Evolutionary conservation across 2,329 filamentous ascomycete genomes (phyloP).

Genomic region (Alternaria sp.): DNA sequence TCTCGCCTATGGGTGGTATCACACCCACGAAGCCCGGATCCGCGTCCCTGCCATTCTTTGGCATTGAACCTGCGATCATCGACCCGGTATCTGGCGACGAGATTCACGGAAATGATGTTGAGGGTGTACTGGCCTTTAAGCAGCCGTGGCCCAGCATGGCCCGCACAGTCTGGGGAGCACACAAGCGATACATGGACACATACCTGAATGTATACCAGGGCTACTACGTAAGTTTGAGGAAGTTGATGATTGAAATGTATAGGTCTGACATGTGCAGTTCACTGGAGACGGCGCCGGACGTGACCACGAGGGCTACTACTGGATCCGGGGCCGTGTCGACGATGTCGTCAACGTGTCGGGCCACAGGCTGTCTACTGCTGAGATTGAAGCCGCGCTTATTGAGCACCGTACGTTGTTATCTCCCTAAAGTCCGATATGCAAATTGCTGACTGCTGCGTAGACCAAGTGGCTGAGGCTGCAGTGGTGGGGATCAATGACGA

Average conservation of each 20-base stretch:
- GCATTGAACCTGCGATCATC: constrained; percentile 96
- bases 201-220: constrained; percentile 98
- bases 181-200: constrained; percentile 98
- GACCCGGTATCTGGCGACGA: constrained; percentile 95
- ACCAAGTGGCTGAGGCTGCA: constrained; percentile 88
- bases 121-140: constrained; percentile 96
- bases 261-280: constrained; percentile 64
- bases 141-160: constrained; percentile 99
- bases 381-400: constrained; percentile 96
- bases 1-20: constrained; percentile 89
- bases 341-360: constrained; percentile 98
- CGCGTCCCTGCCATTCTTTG: constrained; percentile 96
- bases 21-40: constrained; percentile 97
- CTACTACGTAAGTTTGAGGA: constrained; percentile 78
- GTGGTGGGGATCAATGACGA: constrained; percentile 94
- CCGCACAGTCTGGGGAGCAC: constrained; percentile 94
- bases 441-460: constrained; percentile 43
- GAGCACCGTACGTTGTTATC: constrained; percentile 71
- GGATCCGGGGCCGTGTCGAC: constrained; percentile 98
- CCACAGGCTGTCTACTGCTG: constrained; percentile 93
- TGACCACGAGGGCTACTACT: constrained; percentile 99
- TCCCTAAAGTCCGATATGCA: constrained; percentile 4
- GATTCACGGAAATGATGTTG: constrained; percentile 93
- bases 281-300: constrained; percentile 93
- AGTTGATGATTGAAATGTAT: not conserved